Evolutionary conservation across 1,139 yeast genomes (phyloP).

Genomic region (Yamadazyma kanchanaburiensis): DNA sequence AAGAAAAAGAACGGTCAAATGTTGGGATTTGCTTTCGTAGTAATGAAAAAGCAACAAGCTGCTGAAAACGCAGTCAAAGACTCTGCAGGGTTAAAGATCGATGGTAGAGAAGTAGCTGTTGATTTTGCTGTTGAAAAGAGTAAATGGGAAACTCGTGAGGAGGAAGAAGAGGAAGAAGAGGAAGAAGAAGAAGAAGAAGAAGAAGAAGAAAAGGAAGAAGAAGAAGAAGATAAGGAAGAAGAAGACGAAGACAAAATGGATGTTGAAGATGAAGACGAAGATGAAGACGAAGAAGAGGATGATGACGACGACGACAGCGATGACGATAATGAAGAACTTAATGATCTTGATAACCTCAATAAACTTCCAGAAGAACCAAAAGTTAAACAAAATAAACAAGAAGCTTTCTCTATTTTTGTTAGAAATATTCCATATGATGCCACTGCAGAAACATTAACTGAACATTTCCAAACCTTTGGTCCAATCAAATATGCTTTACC

Average conservation of each 20-base stretch:
- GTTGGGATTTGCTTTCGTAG: constrained; percentile 94
- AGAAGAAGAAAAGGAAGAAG: constrained; percentile 20
- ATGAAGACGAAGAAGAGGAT: constrained; percentile 28
- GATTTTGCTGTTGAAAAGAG: constrained; percentile 89
- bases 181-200: constrained; percentile 23
- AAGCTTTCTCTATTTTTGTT: constrained; percentile 71
- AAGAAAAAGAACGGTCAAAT: constrained; percentile 83
- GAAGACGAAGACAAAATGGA: constrained; percentile 36
- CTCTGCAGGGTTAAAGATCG: constrained; percentile 70
- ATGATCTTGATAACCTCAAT: constrained; percentile 30
- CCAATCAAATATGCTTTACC: constrained; percentile 90
- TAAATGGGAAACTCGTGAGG: constrained; percentile 59
- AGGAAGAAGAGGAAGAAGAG: constrained; percentile 23
- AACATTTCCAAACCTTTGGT: constrained; percentile 83
- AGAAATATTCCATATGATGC: constrained; percentile 96
- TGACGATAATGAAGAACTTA: constrained; percentile 25
- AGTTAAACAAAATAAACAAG: constrained; percentile 57
- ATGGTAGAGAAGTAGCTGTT: constrained; percentile 90
- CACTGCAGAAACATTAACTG: constrained; percentile 69
- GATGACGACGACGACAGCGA: constrained; percentile 19
- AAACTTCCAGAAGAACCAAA: constrained; percentile 19
- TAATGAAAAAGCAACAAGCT: constrained; percentile 75
- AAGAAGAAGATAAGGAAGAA: constrained; percentile 23
- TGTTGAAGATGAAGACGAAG: constrained; percentile 30
- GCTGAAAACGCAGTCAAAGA: constrained; percentile 83